These are phyloP conservation scores for Urochloa ruziziensis DNA, from an alignment of 176 grass and related monocot species.

Conservation along the genomic window DNA sequence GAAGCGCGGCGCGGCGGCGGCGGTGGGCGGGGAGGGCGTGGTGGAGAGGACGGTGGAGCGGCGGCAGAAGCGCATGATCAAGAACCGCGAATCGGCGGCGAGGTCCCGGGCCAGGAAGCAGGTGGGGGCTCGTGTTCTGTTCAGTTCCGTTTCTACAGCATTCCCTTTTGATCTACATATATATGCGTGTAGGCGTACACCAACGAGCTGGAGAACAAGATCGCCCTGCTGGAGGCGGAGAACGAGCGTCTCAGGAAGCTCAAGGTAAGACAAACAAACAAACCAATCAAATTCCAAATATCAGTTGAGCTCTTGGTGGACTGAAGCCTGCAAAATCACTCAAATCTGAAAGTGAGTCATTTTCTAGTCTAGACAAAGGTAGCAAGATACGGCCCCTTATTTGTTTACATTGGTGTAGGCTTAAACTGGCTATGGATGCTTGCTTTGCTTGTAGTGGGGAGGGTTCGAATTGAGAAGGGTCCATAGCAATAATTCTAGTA, in stretches of 20 bases:
- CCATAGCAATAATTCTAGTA: not conserved
- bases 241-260: slow-evolving; percentile 52
- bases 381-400: not conserved
- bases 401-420: not conserved
- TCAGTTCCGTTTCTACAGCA: not conserved
- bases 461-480: not conserved
- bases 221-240: slow-evolving; percentile 67
- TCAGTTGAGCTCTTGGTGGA: not conserved
- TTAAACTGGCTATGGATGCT: not conserved
- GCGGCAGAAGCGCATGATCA: slow-evolving; percentile 96
- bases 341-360: not conserved
- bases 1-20: slow-evolving; percentile 46
- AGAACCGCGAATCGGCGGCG: slow-evolving; percentile 94
- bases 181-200: slow-evolving; percentile 69
- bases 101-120: slow-evolving; percentile 90
- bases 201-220: slow-evolving; percentile 87
- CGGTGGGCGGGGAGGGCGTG: slow-evolving; percentile 26
- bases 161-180: no score
- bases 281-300: no score
- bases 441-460: no score
- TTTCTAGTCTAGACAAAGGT: slow-evolving; percentile 21
- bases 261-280: slow-evolving; percentile 31
- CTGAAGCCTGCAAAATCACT: not conserved
- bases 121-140: slow-evolving; percentile 15
- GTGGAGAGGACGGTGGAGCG: slow-evolving; percentile 77